These are phyloP conservation scores for Crucihimalaya himalaica DNA, from an alignment of 345 rosid species.

Conservation along the genomic window DNA sequence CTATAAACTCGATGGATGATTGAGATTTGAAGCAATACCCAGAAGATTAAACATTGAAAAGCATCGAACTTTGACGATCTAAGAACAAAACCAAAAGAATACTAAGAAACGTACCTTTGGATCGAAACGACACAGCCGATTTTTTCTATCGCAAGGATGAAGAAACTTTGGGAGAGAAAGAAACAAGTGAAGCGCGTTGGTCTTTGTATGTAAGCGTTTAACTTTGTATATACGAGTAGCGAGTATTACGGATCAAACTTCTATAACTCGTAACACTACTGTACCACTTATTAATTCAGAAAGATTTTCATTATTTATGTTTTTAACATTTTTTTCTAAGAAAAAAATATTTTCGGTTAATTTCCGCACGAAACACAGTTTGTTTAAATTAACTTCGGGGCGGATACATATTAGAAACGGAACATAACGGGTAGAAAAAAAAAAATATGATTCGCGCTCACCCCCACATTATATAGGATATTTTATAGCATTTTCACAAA, in stretches of 20 bases:
- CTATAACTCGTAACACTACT: not conserved
- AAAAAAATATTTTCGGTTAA: not conserved
- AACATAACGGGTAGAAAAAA: no score
- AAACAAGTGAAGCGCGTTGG: constrained; percentile 21
- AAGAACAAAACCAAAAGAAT: not conserved
- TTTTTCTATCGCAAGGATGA: not conserved
- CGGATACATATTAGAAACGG: no score
- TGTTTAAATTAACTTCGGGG: no score
- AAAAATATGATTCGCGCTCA: no score
- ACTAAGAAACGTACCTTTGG: constrained; percentile 22
- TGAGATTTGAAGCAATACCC: constrained; percentile 22
- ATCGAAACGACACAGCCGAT: not conserved
- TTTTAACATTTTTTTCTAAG: no score
- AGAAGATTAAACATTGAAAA: constrained; percentile 21
- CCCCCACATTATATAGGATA: no score
- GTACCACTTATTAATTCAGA: not conserved
- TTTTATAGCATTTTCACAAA: no score
- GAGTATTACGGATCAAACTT: constrained; percentile 15
- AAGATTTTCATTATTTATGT: not conserved
- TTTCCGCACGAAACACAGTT: not conserved
- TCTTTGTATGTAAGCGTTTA: constrained; percentile 16
- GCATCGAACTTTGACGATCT: constrained; percentile 27
- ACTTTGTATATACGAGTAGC: not conserved
- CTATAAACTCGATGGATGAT: not conserved
- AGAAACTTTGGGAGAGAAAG: constrained; percentile 13